A percentile compares a stretch with the other conserved stretches of the same genome.
These are phyloP conservation scores for Austropuccinia psidii DNA, from an alignment of 1,284 basidiomycete genomes.

Conservation along the genomic window DNA sequence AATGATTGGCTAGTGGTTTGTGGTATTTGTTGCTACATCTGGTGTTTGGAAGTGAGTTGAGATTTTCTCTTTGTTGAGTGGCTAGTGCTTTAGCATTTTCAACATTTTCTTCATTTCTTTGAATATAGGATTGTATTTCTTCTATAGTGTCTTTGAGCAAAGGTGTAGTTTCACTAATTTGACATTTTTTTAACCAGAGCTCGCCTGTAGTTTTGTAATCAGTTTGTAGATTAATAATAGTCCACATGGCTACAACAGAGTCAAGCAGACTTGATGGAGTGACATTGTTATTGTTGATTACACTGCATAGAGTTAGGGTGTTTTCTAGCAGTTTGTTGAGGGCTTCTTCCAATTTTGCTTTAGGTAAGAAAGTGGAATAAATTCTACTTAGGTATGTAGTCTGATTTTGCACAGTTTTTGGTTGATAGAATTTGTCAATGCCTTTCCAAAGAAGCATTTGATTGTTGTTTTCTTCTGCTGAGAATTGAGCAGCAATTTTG, in stretches of 20 bases:
- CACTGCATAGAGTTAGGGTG: not conserved
- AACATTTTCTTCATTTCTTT: not conserved
- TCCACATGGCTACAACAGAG: not conserved
- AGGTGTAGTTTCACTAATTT: not conserved
- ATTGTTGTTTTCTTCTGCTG: not conserved
- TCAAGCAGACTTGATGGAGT: not conserved
- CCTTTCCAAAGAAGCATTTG: not conserved
- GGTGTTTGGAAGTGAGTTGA: no score
- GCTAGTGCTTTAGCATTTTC: no score
- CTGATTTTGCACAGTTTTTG: slow-evolving; percentile 6
- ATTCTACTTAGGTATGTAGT: not conserved
- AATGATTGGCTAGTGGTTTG: no score
- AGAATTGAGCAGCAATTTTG: not conserved
- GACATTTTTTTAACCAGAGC: not conserved
- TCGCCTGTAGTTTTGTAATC: not conserved
- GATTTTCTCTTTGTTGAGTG: no score
- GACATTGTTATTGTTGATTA: not conserved
- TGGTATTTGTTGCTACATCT: no score
- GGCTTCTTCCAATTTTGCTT: not conserved
- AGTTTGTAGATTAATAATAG: not conserved
- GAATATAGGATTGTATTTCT: not conserved
- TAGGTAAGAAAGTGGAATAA: not conserved
- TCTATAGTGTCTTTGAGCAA: not conserved
- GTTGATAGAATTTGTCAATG: not conserved
- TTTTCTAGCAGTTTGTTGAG: not conserved